phyloP scores from a whole-genome alignment of 768 basidiomycete genomes.

The Suillus brevipes region DNA sequence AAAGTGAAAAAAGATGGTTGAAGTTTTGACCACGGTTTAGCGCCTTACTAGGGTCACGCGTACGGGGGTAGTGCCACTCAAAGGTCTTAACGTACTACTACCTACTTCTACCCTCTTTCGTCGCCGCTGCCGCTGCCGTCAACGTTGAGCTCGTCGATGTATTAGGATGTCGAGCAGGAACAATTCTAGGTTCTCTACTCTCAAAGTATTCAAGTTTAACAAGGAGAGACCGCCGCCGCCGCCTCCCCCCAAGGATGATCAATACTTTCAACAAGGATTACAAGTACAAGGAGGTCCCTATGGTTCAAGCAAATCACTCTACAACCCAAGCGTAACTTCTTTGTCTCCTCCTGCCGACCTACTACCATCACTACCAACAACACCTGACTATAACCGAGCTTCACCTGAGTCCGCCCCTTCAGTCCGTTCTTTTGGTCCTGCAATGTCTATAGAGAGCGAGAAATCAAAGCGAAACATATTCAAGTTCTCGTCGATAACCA shows the following conservation, averaged over 20 bases:
- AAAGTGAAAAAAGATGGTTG: background rate
- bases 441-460: conserved; percentile 24
- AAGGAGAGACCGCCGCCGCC: conserved; percentile 47
- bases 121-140: background rate
- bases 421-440: conserved; percentile 6
- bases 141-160: background rate
- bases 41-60: background rate
- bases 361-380: conserved; percentile 27
- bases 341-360: conserved; percentile 34
- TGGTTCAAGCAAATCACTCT: conserved; percentile 33
- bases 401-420: conserved; percentile 19
- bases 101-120: background rate
- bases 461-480: conserved; percentile 34
- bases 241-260: conserved; percentile 64
- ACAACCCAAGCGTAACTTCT: conserved; percentile 46
- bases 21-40: conserved; percentile 2
- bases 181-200: conserved; percentile 41
- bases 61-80: background rate
- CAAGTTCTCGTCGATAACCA: conserved; percentile 37
- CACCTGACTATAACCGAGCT: conserved; percentile 17
- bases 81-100: conserved; percentile 1
- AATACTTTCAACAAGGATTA: conserved; percentile 35
- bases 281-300: background rate
- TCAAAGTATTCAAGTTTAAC: conserved; percentile 46
- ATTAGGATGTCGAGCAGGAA: conserved; percentile 16